Evolutionary conservation across 345 rosid species (phyloP), one percentile per base, ranked within the genome.

Genomic region (Pugionium cornutum): DNA sequence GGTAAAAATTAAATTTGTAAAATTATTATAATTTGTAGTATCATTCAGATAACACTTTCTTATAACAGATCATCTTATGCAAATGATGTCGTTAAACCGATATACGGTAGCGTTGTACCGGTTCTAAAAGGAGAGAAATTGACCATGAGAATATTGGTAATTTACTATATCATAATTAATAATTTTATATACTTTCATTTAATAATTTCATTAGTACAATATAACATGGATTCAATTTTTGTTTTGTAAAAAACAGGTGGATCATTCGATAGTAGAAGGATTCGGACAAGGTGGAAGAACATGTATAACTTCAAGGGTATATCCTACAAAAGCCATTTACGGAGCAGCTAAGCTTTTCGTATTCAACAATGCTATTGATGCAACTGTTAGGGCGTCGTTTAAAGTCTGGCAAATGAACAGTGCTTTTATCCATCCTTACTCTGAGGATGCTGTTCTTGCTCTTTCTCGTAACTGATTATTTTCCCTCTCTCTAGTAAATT

Each of bases 231-330:
- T 2, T 47, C 4, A 34, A 6, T 7, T 6, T 3, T 9, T n/a
- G 1, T 27, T 6, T 41, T 28, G 4, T 6, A 18, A 18, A 18
- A 18, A 18, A 18, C 18, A 89, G 98, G 96, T 92, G 25, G 98
- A 92, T 79, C 98, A 89, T 80, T 92, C 98, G 6, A 88, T 92
- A 29, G 83, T 94, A 31, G 99, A 94, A 72, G 88, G 85, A 69
- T 94, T 85, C 31, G 95, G 66, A 0, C 97, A 86, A 76, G 90
- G 96, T 69, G 99, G 99, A 29, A 78, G 97, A 69, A 84, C 77
- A 40, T 89, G 85, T 5, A 88, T 88, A 30, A 77, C 97, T 1
- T 88, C 99, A 4, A 82, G 99, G 52, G 73, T 94, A 3, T 94
- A 90, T 62, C 99, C 96, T 11, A 90, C 97, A 4, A 65, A 79